These are phyloP conservation scores for Trichoderma parareesei DNA, from an alignment of 495 filamentous ascomycete genomes.

Conservation along the genomic window DNA sequence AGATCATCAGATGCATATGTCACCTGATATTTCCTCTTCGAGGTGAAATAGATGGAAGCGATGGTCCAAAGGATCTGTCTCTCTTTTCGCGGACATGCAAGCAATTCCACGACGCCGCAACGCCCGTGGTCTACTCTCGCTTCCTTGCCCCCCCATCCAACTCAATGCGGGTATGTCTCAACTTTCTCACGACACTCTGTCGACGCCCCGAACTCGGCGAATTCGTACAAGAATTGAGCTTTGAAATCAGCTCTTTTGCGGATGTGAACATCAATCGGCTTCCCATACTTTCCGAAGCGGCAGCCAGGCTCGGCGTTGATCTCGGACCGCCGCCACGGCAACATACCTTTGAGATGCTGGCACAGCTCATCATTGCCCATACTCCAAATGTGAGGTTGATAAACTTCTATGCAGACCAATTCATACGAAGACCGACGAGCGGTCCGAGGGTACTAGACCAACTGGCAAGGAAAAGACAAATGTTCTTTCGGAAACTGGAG, in stretches of 20 bases:
- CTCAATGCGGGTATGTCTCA: neutral
- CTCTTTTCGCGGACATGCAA: neutral
- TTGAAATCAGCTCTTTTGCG: neutral
- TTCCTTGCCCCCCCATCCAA: neutral
- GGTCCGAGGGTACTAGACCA: neutral
- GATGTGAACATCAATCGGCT: neutral
- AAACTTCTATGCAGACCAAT: neutral
- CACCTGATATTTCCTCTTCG: no score
- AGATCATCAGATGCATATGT: neutral
- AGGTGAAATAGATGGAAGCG: no score
- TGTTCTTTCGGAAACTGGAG: neutral
- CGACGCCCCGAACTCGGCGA: neutral
- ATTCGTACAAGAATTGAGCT: neutral
- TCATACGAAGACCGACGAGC: neutral
- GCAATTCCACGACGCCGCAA: neutral
- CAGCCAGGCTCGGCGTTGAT: neutral
- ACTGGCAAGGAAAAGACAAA: neutral
- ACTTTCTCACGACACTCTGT: neutral
- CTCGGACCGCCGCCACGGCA: neutral
- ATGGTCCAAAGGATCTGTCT: neutral
- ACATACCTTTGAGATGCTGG: neutral
- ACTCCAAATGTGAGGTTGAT: neutral
- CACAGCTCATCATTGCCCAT: neutral
- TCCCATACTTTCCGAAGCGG: neutral
- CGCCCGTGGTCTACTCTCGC: neutral